A percentile compares a stretch with the other conserved stretches of the same genome.
phyloP scores from a whole-genome alignment of 2,329 filamentous ascomycete species.

The Didymella arachidicola region DNA sequence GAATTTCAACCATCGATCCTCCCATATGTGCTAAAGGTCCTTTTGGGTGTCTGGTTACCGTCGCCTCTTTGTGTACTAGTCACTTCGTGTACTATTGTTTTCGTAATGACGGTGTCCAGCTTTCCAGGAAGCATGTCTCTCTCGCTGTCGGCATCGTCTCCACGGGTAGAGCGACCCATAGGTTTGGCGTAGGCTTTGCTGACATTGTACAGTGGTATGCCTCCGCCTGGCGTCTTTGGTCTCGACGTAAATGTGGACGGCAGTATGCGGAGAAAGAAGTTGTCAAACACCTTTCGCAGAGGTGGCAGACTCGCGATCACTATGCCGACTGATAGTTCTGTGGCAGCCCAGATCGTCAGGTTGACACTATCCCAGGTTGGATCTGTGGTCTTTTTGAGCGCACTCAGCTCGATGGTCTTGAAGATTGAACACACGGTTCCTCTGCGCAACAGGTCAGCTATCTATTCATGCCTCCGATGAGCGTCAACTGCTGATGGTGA shows the following conservation, averaged over 20 bases:
- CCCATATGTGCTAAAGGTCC: constrained; percentile 11
- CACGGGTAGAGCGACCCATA: constrained; percentile 17
- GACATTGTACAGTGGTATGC: constrained; percentile 31
- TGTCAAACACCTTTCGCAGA: constrained; percentile 39
- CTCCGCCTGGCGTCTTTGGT: constrained; percentile 16
- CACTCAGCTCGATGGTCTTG: constrained; percentile 35
- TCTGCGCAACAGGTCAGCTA: constrained; percentile 15
- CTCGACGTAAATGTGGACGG: constrained; percentile 25
- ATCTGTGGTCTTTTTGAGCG: constrained; percentile 31
- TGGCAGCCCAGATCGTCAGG: constrained; percentile 35
- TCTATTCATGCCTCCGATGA: not conserved
- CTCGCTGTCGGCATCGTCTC: constrained; percentile 34
- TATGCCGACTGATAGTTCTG: constrained; percentile 37
- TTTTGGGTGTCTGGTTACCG: constrained; percentile 5
- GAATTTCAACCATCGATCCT: constrained; percentile 9
- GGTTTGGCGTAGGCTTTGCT: constrained; percentile 22
- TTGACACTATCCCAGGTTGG: constrained; percentile 38
- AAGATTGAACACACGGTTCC: constrained; percentile 36
- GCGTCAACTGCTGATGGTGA: not conserved
- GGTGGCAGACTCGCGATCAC: constrained; percentile 36
- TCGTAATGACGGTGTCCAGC: constrained; percentile 25
- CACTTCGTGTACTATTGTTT: constrained; percentile 35
- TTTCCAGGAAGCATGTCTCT: constrained; percentile 27
- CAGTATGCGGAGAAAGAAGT: constrained; percentile 27
- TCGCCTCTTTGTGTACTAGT: constrained; percentile 20